Conservation (phyloP, 441 rosid genomes). For the Gossypium lobatum region DNA sequence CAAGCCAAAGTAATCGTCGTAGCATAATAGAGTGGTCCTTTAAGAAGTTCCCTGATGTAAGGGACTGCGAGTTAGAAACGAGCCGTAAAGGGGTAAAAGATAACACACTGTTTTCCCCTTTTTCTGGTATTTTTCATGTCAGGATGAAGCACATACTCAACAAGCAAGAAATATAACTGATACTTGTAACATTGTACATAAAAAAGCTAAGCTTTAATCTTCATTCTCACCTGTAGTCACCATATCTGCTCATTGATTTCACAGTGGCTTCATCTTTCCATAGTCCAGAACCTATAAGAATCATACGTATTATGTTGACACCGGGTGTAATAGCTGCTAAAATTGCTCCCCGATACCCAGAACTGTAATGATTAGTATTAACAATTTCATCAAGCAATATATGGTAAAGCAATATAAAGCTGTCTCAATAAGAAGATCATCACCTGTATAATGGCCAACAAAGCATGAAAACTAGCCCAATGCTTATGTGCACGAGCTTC, state of each 20-base stretch:
- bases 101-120: not conserved
- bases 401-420: not conserved
- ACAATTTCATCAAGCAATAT: conserved; percentile 13
- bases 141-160: not conserved
- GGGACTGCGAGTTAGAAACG: conserved; percentile 7
- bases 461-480: conserved; percentile 78
- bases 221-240: conserved; percentile 55
- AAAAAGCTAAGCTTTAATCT: not conserved
- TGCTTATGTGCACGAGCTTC: conserved; percentile 84
- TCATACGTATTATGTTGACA: conserved; percentile 53
- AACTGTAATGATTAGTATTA: conserved; percentile 36
- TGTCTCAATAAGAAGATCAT: conserved; percentile 23
- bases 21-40: conserved; percentile 74
- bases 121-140: no score
- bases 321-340: conserved; percentile 73
- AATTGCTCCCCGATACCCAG: conserved; percentile 66
- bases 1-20: conserved; percentile 51
- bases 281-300: conserved; percentile 75
- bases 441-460: conserved; percentile 94
- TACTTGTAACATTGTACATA: not conserved
- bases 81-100: not conserved
- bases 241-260: conserved; percentile 92
- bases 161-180: not conserved
- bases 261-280: conserved; percentile 74
- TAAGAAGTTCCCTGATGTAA: conserved; percentile 72